These are phyloP conservation scores for Tetradesmus obliquus DNA, from an alignment of 139 green algal species.

Conservation along the genomic window DNA sequence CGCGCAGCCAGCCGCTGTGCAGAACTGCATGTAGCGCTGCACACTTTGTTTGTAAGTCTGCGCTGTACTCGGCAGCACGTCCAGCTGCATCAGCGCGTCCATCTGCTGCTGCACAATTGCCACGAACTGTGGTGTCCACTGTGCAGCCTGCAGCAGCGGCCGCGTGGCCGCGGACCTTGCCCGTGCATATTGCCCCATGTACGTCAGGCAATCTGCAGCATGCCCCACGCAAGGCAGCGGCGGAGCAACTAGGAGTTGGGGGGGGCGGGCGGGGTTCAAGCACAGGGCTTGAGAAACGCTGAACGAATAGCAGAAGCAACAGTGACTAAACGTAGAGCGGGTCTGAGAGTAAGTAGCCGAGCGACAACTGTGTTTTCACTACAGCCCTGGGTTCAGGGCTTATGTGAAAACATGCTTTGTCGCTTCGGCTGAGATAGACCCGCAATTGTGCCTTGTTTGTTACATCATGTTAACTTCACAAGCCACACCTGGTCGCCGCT, in stretches of 20 bases:
- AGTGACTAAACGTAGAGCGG: no score
- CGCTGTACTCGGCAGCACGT: background rate
- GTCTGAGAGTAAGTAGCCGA: no score
- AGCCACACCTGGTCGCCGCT: background rate
- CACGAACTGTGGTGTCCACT: background rate
- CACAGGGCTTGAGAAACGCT: background rate
- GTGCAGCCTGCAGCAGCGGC: background rate
- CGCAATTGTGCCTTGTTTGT: background rate
- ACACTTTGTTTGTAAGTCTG: background rate
- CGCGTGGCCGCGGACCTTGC: background rate
- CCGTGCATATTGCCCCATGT: background rate
- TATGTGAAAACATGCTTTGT: background rate
- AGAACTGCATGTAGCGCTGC: background rate
- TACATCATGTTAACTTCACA: slow-evolving; percentile 19
- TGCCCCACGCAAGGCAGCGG: background rate
- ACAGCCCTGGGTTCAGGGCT: no score
- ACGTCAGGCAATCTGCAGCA: background rate
- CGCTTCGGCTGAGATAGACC: background rate
- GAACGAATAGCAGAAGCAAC: background rate
- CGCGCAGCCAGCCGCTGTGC: background rate
- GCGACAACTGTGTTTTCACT: no score
- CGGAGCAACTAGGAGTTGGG: background rate
- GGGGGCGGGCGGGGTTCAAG: slow-evolving; percentile 10
- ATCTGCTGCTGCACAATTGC: background rate
- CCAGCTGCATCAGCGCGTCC: background rate